Base-by-base conservation (phyloP, 352 stramenopile genomes). In the Phytophthora syringae region DNA sequence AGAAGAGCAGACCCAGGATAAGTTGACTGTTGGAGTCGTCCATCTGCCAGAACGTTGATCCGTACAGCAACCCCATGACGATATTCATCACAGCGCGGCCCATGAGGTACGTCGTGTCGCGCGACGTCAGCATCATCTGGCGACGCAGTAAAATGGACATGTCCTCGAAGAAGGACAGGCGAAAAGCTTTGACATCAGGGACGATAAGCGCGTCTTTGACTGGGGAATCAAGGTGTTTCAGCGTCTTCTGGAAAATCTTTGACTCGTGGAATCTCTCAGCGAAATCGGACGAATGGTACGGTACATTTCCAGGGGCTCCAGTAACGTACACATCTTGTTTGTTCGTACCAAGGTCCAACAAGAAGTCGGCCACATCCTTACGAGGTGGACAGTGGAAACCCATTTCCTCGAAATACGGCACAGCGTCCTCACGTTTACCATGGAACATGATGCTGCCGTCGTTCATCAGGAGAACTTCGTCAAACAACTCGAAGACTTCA, bases 1-100 rank as follows among this genome's bases (percentile, higher is more conserved):
- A 90, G 66, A 97, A 98, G 1, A 98, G 65, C 42, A 97, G 72
- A 58, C 93, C 90, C 16, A 97, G 71, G 12, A 94, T 72, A 21
- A 89, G 57, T 52, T 88, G 76, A 36, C 67, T 68, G 58, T 83
- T 80, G 13, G 71, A 67, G 44, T 81, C 72, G n/a, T 82, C 66
- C 49, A 91, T 70, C 27, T 90, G 74, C 74, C 72, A 90, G 57
- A 90, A 92, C 42, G 76, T 86, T 1, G 79, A 79, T 13, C 78
- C 82, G 71, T 90, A 90, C 7, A 92, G 57, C 34, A 88, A 36
- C 2, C 77, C 84, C 67, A 89, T 88, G 60, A 89, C 55, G 42
- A 86, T 61, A 21, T 79, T 71, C 76, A 89, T 89, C 42, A 90
- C 50, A 0, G 68, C 70, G 5, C 82, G 78, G 3, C 70, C 78